Base-by-base conservation (phyloP, 805 yeast genomes). In the Candida maesae region DNA sequence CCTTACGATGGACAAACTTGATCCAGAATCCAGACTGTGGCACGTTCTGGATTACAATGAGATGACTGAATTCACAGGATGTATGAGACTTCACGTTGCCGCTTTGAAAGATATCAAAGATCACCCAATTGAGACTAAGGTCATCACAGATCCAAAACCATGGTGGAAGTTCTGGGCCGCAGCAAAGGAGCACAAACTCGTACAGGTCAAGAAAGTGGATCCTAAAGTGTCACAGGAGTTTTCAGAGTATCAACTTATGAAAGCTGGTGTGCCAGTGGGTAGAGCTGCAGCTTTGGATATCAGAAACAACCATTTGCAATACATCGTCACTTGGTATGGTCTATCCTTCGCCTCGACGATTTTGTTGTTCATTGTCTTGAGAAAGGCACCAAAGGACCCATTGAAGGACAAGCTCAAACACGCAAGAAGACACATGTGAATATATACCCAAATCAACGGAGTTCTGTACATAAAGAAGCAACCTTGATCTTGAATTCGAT, bases 261-360 rank as follows among this genome's bases (percentile, higher is more conserved):
- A 72, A 43, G 82, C 86, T 5, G 99, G 99, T 39, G 91, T 91
- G 6, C 99, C 99, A 10, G 60, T 93, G 10, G 99, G 96, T 1
- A 79, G 83, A 40, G 64, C 70, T 8, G 90, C 96, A n/a, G 78
- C 78, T 52, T 77, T 91, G 25, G 90, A 81, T 50, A 74, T 87
- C 58, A 79, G 84, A 46, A 93, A 93, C 61, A 88, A 89, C 58
- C 99, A 93, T 59, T 65, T 90, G 61, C 96, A 91, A 61, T 93
- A 93, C 60, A 66, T 93, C 56, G 78, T 88, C 16, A 93, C 99
- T 0, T 93, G 99, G 99, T 91, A 86, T 60, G 95, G 96, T 0
- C 73, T 91, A 32, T 79, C 89, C 2, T 53, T 84, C 30, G 75
- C 86, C 28, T 83, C 95, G 27, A 53, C 89, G 1, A 76, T 83